Base-by-base conservation (phyloP, 345 rosid species). In the Ceriops decandra region DNA sequence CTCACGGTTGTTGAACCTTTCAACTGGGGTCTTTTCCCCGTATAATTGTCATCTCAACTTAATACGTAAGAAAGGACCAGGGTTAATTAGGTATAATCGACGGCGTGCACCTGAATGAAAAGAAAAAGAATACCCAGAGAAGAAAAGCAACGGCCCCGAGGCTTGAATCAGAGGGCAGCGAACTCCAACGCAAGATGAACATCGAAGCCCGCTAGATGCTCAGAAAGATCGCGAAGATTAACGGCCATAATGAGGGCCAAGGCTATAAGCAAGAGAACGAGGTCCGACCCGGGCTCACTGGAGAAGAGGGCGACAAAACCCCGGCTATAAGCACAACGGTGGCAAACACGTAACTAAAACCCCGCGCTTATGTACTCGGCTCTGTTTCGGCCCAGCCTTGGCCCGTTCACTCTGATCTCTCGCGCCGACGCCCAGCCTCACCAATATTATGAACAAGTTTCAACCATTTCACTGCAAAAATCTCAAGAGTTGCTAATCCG, bases 341-440 rank as follows among this genome's bases (percentile, higher is more conserved):
- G 42, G 93, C 86, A 60, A 88, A 89, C 4, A 89, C 35, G 74
- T 86, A 90, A 28, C 30, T 28, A 28, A 2, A 95, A 83, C 63
- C 92, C 95, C 3, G 90, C 87, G 78, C 87, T 91, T 20, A 84
- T 82, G 80, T 85, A 93, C 81, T 91, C 97, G 26, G 85, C 85
- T n/a, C 88, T 75, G 81, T 75, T 85, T 32, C 90, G 73, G 1
- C 68, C 68, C 36, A 72, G 70, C 63, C 84, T 57, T 5, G 93
- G 88, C 2, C 98, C 91, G 81, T 93, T 86, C 80, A 80, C 74
- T 69, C 91, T 78, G 61, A 72, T 76, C 79, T 91, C 96, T 58
- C 95, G 78, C 19, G 95, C 89, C 67, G 98, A 82, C 47, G 95
- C 92, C 1, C 52, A 89, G 85, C 83, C 91, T 93, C 87, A 85